A percentile compares a stretch with the other conserved stretches of the same genome.
Conservation (phyloP, 805 yeast genomes). For the Wickerhamiella slavikovae region DNA sequence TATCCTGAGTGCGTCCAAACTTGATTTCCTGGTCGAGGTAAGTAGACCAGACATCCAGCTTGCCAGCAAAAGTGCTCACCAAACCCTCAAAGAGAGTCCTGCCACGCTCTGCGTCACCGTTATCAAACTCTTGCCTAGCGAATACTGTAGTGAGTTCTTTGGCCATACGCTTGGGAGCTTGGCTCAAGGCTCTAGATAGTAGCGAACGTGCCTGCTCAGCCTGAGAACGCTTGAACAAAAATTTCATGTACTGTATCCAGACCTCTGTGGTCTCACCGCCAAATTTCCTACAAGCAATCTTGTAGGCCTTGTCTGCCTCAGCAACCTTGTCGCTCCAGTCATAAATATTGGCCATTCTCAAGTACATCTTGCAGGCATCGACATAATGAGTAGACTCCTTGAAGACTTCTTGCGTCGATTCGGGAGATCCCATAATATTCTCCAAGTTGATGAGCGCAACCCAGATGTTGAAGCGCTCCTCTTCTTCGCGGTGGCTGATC, state of each 20-base stretch:
- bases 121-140: slow-evolving; percentile 62
- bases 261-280: slow-evolving; percentile 44
- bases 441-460: slow-evolving; percentile 87
- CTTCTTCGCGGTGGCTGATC: slow-evolving; percentile 77
- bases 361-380: slow-evolving; percentile 73
- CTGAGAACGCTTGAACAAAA: slow-evolving; percentile 37
- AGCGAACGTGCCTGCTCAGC: slow-evolving; percentile 31
- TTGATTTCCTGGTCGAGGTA: slow-evolving; percentile 87
- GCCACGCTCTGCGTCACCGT: slow-evolving; percentile 85
- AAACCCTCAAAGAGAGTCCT: slow-evolving; percentile 88
- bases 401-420: slow-evolving; percentile 60
- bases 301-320: slow-evolving; percentile 50
- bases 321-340: slow-evolving; percentile 49
- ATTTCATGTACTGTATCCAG: slow-evolving; percentile 72
- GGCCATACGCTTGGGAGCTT: slow-evolving; percentile 17
- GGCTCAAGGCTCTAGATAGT: slow-evolving; percentile 53
- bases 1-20: slow-evolving; percentile 30
- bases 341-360: slow-evolving; percentile 56
- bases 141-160: slow-evolving; percentile 62
- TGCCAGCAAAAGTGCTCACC: slow-evolving; percentile 71
- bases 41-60: slow-evolving; percentile 88
- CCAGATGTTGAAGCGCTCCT: slow-evolving; percentile 88
- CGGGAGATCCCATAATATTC: slow-evolving; percentile 77
- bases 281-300: slow-evolving; percentile 55
- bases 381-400: slow-evolving; percentile 72